Conservation (phyloP, 345 rosid species). For the Lepidium didymum region DNA sequence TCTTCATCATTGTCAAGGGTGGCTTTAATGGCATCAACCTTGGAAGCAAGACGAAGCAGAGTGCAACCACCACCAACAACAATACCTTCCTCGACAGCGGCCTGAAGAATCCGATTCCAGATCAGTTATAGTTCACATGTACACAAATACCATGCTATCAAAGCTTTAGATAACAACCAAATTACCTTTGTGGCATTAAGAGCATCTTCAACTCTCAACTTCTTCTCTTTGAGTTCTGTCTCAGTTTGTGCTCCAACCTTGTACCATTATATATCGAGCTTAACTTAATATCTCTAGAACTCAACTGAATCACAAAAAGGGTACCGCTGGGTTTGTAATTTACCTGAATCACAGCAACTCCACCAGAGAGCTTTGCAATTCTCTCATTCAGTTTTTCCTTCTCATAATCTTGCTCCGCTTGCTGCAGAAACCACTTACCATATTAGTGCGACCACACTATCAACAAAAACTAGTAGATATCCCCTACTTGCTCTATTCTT, state of each 20-base stretch:
- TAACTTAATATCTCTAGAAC: not conserved
- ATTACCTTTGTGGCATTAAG: conserved; percentile 90
- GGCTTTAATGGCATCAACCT: conserved; percentile 65
- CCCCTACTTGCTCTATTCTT: not conserved
- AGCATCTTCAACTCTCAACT: conserved; percentile 90
- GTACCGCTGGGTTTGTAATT: too few relatives aligned
- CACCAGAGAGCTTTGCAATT: conserved; percentile 86
- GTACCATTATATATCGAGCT: not conserved
- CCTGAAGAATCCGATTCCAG: conserved; percentile 24
- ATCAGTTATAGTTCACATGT: too few relatives aligned
- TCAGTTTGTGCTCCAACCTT: conserved; percentile 83
- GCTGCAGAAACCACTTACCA: conserved; percentile 34
- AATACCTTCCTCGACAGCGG: conserved; percentile 76
- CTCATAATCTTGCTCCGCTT: conserved; percentile 90
- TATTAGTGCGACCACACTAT: not conserved
- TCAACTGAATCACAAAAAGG: too few relatives aligned
- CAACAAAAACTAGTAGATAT: not conserved
- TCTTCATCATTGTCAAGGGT: conserved; percentile 77
- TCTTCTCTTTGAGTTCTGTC: conserved; percentile 94
- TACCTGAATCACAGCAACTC: conserved; percentile 81
- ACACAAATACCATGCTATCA: too few relatives aligned
- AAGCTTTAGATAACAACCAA: not conserved
- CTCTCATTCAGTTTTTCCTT: conserved; percentile 94
- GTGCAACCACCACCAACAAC: conserved; percentile 91
- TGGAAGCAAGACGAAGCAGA: conserved; percentile 49